Evolutionary conservation across 306 rosid species (phyloP).

Genomic region (Cercis canadensis): DNA sequence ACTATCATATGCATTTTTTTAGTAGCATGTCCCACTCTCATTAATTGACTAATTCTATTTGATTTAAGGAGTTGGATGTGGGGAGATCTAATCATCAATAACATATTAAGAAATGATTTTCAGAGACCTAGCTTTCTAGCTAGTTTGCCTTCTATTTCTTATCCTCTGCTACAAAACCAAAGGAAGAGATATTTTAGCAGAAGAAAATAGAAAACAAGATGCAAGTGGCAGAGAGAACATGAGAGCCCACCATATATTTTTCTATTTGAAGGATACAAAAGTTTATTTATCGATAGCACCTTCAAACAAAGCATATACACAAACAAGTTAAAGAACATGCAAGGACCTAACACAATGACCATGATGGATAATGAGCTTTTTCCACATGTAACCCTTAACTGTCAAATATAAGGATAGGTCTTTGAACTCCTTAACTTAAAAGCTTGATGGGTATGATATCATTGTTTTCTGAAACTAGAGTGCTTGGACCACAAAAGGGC

Average conservation of each 20-base stretch:
- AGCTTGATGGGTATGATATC: slow-evolving; percentile 61
- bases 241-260: slow-evolving; percentile 48
- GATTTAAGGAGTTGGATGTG: too few relatives aligned
- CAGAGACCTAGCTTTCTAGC: background rate
- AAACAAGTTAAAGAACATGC: slow-evolving; percentile 2
- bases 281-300: slow-evolving; percentile 31
- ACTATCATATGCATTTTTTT: too few relatives aligned
- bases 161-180: slow-evolving; percentile 15
- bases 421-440: slow-evolving; percentile 61
- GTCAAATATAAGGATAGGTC: slow-evolving; percentile 55
- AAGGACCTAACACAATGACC: slow-evolving; percentile 49
- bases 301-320: slow-evolving; percentile 27
- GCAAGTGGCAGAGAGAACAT: slow-evolving; percentile 50
- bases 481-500: slow-evolving; percentile 68
- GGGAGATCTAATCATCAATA: too few relatives aligned
- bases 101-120: background rate
- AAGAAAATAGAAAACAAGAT: slow-evolving; percentile 40
- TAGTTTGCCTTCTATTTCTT: slow-evolving; percentile 17
- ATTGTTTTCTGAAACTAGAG: slow-evolving; percentile 64
- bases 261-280: slow-evolving; percentile 31
- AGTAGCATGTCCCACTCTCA: too few relatives aligned
- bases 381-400: slow-evolving; percentile 47
- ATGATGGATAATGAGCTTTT: slow-evolving; percentile 51
- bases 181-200: slow-evolving; percentile 39
- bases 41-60: too few relatives aligned